Evolutionary conservation across 257 asterid genomes (phyloP).

Genomic region (Rhazya stricta): DNA sequence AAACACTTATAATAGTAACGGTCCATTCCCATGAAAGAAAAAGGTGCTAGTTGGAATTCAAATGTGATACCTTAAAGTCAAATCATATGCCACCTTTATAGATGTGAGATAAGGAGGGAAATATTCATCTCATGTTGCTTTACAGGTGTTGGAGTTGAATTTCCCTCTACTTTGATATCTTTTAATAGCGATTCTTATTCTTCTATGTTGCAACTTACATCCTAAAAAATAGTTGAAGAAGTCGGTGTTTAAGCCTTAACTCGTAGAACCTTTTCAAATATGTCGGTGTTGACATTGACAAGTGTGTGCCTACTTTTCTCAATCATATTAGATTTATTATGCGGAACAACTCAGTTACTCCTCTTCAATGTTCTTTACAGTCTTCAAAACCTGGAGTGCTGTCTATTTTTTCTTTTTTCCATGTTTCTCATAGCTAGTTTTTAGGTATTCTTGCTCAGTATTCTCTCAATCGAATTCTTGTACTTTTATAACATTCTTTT

Average conservation of each 20-base stretch:
- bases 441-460: constrained; percentile 11
- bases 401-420: constrained; percentile 97
- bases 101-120: neutral
- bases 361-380: constrained; percentile 32
- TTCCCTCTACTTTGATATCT: constrained; percentile 96
- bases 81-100: neutral
- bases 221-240: neutral
- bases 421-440: constrained; percentile 62
- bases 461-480: neutral
- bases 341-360: constrained; percentile 4
- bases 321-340: constrained; percentile 9
- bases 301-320: constrained; percentile 45
- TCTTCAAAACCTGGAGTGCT: constrained; percentile 99
- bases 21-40: no score
- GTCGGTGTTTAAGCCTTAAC: constrained; percentile 51
- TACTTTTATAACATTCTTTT: no score
- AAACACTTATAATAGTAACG: no score
- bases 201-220: constrained; percentile 5
- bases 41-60: no score
- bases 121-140: neutral
- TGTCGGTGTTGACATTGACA: constrained; percentile 96
- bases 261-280: constrained; percentile 78
- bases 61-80: neutral
- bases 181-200: constrained; percentile 28
- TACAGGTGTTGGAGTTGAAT: constrained; percentile 99